Conservation (phyloP, 164 flowering plant species). For the Magnolia officinalis region DNA sequence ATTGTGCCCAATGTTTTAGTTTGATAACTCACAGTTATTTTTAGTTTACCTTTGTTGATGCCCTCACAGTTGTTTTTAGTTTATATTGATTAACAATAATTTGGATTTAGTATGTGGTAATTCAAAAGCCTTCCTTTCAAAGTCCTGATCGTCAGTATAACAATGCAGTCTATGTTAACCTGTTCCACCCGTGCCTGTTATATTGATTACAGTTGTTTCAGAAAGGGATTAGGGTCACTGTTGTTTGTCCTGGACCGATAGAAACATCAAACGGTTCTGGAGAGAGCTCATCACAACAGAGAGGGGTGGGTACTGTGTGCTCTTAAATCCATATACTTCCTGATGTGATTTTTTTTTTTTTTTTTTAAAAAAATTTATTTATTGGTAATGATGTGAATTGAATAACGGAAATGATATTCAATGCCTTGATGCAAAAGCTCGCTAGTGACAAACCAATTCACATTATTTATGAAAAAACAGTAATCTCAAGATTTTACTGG, state of each 20-base stretch:
- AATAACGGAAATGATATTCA: too few relatives aligned
- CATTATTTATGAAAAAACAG: too few relatives aligned
- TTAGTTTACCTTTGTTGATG: neutral
- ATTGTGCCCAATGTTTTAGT: too few relatives aligned
- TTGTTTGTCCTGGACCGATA: conserved; percentile 98
- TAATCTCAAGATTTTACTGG: too few relatives aligned
- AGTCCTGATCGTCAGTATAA: neutral
- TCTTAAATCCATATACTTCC: neutral
- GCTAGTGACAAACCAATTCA: too few relatives aligned
- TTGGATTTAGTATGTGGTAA: neutral
- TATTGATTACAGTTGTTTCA: conserved; percentile 51
- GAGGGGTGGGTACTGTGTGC: conserved; percentile 39
- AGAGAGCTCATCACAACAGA: conserved; percentile 28
- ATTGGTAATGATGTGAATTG: too few relatives aligned
- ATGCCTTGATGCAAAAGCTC: too few relatives aligned
- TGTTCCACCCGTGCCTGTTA: neutral
- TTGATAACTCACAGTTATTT: neutral
- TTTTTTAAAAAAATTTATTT: neutral
- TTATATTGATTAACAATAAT: neutral
- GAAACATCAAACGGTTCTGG: conserved; percentile 57
- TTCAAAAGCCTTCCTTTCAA: neutral
- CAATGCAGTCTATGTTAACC: neutral
- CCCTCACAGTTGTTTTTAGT: neutral
- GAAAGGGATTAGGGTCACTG: conserved; percentile 86
- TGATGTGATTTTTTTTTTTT: neutral